phyloP scores from a whole-genome alignment of 1,284 basidiomycete genomes.

The Paramarasmius palmivorus region DNA sequence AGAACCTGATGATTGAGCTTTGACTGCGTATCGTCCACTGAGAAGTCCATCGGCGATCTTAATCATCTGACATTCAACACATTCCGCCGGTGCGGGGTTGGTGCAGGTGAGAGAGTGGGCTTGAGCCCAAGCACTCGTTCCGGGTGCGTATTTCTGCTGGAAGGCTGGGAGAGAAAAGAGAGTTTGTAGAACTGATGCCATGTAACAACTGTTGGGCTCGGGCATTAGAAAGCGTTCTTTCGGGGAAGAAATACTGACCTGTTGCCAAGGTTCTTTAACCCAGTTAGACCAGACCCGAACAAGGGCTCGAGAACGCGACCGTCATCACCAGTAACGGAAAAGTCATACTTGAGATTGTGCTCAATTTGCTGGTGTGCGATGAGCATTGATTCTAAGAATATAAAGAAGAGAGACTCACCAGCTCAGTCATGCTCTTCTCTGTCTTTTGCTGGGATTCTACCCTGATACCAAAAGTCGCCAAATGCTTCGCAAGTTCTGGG shows the following conservation, averaged over 20 bases:
- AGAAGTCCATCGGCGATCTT: conserved; percentile 93
- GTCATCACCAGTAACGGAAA: conserved; percentile 89
- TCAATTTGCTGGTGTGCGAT: conserved; percentile 79
- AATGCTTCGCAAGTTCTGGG: conserved; percentile 75
- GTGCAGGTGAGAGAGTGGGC: conserved; percentile 69
- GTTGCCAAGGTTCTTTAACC: conserved; percentile 92
- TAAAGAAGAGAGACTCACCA: conserved; percentile 54
- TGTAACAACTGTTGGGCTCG: conserved; percentile 76
- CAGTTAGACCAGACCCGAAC: conserved; percentile 89
- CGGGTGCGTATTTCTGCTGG: conserved; percentile 65
- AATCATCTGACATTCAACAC: conserved; percentile 93
- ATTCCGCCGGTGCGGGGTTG: conserved; percentile 75
- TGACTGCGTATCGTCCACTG: conserved; percentile 88
- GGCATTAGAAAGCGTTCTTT: neutral
- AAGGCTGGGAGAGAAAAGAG: conserved; percentile 85
- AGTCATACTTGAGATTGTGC: conserved; percentile 95
- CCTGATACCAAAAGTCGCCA: conserved; percentile 86
- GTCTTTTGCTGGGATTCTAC: conserved; percentile 87
- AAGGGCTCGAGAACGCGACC: conserved; percentile 88
- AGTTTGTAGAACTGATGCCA: conserved; percentile 91
- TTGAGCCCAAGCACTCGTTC: conserved; percentile 38
- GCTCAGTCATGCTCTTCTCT: conserved; percentile 96
- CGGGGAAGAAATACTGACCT: conserved; percentile 46
- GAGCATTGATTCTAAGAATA: neutral
- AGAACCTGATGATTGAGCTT: conserved; percentile 30